Evolutionary conservation across 352 stramenopile species (phyloP), one percentile per base, ranked within the genome.

Genomic region (Blastocystis sp.): DNA sequence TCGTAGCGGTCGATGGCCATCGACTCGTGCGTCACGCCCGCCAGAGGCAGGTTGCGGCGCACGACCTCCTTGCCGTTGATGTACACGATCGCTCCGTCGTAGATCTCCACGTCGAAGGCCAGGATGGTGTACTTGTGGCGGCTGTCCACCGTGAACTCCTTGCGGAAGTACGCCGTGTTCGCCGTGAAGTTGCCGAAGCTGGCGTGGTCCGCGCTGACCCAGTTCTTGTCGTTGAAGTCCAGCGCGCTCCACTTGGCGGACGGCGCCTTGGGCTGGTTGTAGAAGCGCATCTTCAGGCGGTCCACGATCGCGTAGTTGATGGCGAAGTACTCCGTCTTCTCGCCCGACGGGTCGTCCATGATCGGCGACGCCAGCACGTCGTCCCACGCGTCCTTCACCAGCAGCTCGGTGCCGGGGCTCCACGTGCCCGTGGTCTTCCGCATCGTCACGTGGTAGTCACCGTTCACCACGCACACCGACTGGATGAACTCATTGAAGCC

Each of bases 301-400:
- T 71, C 64, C 11, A 71, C 4, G 45, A 71, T 71, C 14, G 64
- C 64, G 45, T 42, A 71, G 45, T 71, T 71, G 11, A 71, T 40
- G 19, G 64, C 38, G 64, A 71, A 71, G 24, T 71, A 71, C 24
- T 71, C 64, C 38, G 64, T 71, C 24, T 71, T 40, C 64, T 71
- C 64, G 45, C 64, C 64, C 38, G 1, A 40, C 3, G 11, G 14
- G 45, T 71, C 24, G 38, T 40, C 45, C 64, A 71, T 4, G 34
- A 71, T 40, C n/a, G 45, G 24, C 19, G 64, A 71, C 10, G 64
- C 45, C 64, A 71, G 24, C 64, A 71, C 14, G 45, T 71, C 64
- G 14, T 71, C 64, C 64, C 64, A 71, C 14, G 64, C 38, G 45
- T 71, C 64, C 14, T 24, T 71, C 17, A 71, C 24, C 19, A 71